Base-by-base conservation (phyloP, 192 early-diverging fungal species). In the Backusella australiensis region DNA sequence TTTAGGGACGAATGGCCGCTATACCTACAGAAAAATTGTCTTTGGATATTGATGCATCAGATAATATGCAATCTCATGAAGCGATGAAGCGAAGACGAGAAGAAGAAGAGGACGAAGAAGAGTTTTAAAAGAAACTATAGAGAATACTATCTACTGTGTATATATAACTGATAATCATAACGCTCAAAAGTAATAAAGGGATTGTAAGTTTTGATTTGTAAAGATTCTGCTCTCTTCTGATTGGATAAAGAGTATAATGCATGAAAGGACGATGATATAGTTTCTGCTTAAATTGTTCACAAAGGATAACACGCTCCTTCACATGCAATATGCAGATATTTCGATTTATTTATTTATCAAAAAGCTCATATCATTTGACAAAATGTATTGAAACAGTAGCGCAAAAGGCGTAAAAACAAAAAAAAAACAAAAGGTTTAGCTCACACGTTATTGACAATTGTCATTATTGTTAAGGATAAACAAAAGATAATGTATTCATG, bases 91-190 rank as follows among this genome's bases (percentile, higher is more conserved):
- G 78, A 5, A 74, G 75, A 34, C 23, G 42, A 29, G 42, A 75
- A 39, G 78, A 75, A 39, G 78, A 79, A 36, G 78, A 79, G 26
- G 78, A 79, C 26, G 78, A 79, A 12, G 75, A 79, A 49, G 78
- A 79, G 15, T 78, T 75, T 67, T 67, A 67, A 46, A 44, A 53
- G 3, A 63, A 29, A 63, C 23, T 59, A 59, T 63, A 63, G 56
- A 63, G 0, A 11, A 11, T 32, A 32, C 32, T 32, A 21, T 17
- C 15, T 44, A 44, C 42, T 49, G 46, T 49, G 46, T 49, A 49
- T n/a, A 21, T 53, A 29, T 26, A 21, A 29, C 8, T 29, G 23
- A 29, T 63, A 29, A 63, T 26, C 21, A 63, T 63, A 29, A 53
- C 19, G 32, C 32, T 32, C 32, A 32, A 32, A 32, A 32, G 32